Percentiles rank a stretch among this genome's conserved stretches.
phyloP scores from a whole-genome alignment of 2,329 filamentous ascomycete species.

The Curvularia sp. region DNA sequence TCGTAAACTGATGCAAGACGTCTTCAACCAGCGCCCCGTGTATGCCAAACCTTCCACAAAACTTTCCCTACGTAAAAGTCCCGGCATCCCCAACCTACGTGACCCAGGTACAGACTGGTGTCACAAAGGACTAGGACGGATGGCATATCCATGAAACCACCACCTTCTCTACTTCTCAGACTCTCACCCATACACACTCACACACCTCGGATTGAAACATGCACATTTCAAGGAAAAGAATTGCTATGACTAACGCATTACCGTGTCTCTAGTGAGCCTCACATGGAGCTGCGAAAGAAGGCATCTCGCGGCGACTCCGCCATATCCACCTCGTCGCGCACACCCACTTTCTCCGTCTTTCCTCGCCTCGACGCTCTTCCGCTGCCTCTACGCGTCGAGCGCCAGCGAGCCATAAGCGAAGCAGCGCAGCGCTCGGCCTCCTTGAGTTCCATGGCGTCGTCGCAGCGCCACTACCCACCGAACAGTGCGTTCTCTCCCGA shows the following conservation, averaged over 20 bases:
- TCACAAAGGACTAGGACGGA: background rate
- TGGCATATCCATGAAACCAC: background rate
- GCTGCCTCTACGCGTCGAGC: slow-evolving; percentile 1
- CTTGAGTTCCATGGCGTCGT: background rate
- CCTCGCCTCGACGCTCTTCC: slow-evolving; percentile 6
- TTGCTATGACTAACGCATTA: slow-evolving; percentile 4
- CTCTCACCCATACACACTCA: too few species aligned
- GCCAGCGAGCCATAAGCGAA: slow-evolving; percentile 1
- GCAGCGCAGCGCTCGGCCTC: slow-evolving; percentile 4
- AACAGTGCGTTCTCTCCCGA: slow-evolving; percentile 12
- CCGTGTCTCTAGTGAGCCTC: slow-evolving; percentile 1
- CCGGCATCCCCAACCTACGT: slow-evolving; percentile 10
- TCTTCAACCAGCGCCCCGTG: slow-evolving; percentile 10
- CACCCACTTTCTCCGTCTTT: background rate
- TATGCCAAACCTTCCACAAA: slow-evolving; percentile 10
- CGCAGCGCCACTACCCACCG: slow-evolving; percentile 17
- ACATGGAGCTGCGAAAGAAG: background rate
- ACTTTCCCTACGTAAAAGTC: slow-evolving; percentile 5
- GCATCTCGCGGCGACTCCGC: background rate
- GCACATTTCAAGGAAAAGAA: background rate
- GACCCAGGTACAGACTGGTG: slow-evolving; percentile 10
- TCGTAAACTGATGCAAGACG: slow-evolving; percentile 23
- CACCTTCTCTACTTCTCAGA: background rate
- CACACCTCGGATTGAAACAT: background rate
- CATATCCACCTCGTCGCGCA: background rate